Conservation (phyloP, 371 early-diverging fungal genomes). For the Mortierella sp. region DNA sequence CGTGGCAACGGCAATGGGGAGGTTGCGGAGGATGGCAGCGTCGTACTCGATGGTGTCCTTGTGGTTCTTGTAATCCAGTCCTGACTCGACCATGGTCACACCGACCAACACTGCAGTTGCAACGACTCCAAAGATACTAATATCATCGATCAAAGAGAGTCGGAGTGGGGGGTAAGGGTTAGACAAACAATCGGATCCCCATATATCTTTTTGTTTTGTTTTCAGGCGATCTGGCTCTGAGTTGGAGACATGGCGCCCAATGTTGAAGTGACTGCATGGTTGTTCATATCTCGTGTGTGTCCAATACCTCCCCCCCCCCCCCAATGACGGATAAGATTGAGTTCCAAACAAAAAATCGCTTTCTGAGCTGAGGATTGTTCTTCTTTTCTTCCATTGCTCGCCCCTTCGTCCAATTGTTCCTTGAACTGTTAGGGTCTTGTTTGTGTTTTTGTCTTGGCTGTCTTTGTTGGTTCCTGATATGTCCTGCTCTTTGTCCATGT, state of each 20-base stretch:
- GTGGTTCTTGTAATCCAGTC: constrained; percentile 40
- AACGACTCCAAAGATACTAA: constrained; percentile 64
- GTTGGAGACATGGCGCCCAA: neutral
- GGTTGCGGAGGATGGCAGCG: constrained; percentile 64
- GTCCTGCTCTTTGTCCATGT: neutral
- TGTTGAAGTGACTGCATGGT: neutral
- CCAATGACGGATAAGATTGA: neutral
- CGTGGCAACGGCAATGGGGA: constrained; percentile 71
- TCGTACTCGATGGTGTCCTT: constrained; percentile 59
- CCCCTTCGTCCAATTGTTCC: neutral
- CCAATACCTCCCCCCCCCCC: neutral
- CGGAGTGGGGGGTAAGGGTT: neutral
- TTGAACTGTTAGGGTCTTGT: neutral
- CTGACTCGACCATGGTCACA: constrained; percentile 55
- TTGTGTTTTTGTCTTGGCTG: neutral
- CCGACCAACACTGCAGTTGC: constrained; percentile 59
- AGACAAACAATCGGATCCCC: neutral
- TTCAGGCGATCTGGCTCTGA: neutral
- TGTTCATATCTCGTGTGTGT: constrained; percentile 1
- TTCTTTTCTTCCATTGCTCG: neutral
- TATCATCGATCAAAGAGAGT: neutral
- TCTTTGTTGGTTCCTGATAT: neutral
- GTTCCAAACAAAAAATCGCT: neutral
- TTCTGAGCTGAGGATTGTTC: neutral
- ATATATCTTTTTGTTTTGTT: neutral